These are phyloP conservation scores for Exophiala lecanii-corni DNA, from an alignment of 2,329 filamentous ascomycete species.

Conservation along the genomic window DNA sequence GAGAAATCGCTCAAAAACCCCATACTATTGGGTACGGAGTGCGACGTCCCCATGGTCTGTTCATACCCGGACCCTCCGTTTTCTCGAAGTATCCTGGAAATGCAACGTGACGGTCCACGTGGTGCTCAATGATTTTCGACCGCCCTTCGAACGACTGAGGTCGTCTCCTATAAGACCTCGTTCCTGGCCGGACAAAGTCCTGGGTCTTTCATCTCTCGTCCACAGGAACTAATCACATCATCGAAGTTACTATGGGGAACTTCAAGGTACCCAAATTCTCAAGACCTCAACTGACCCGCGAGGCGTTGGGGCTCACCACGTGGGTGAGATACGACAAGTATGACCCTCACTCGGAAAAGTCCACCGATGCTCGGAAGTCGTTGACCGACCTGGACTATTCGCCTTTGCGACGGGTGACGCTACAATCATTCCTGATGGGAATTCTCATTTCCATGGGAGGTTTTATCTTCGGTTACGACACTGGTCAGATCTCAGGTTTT, in stretches of 20 bases:
- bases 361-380: slow-evolving; percentile 22
- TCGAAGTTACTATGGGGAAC: slow-evolving; percentile 18
- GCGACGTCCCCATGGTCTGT: no score
- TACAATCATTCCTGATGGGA: slow-evolving; percentile 38
- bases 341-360: slow-evolving; percentile 16
- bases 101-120: background rate
- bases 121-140: no score
- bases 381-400: slow-evolving; percentile 26
- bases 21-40: no score
- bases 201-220: slow-evolving; percentile 4
- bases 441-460: slow-evolving; percentile 45
- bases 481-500: slow-evolving; percentile 43
- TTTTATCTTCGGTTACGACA: slow-evolving; percentile 39
- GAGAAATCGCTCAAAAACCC: background rate
- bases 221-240: slow-evolving; percentile 15
- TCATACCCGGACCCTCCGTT: no score
- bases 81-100: background rate
- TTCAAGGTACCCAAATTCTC: slow-evolving; percentile 15
- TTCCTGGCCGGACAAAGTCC: slow-evolving; percentile 11
- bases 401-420: slow-evolving; percentile 31
- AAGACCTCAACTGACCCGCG: slow-evolving; percentile 17
- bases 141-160: no score
- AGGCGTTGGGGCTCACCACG: slow-evolving; percentile 22
- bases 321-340: slow-evolving; percentile 23
- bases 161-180: slow-evolving; percentile 14